Conservation (phyloP, 768 basidiomycete species). For the Hebeloma cylindrosporum region DNA sequence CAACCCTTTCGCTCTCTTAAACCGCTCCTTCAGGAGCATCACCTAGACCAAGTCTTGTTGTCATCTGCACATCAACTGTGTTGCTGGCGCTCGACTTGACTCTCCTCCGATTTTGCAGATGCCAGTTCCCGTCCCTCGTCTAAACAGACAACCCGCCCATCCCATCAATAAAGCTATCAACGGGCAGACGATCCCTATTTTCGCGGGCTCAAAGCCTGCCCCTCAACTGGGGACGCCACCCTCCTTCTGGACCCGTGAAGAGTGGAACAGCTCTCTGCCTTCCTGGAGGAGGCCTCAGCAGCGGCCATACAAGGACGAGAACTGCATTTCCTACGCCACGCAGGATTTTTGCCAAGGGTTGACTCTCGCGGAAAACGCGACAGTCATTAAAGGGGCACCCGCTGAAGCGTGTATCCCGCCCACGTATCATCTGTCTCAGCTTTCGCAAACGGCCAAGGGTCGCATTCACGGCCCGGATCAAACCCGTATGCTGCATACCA, state of each 20-base stretch:
- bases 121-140: slow-evolving; percentile 81
- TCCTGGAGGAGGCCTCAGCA: slow-evolving; percentile 71
- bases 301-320: slow-evolving; percentile 66
- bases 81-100: slow-evolving; percentile 43
- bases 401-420: slow-evolving; percentile 87
- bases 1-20: slow-evolving; percentile 32
- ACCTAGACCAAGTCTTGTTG: slow-evolving; percentile 40
- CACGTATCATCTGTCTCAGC: slow-evolving; percentile 39
- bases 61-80: slow-evolving; percentile 43
- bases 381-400: slow-evolving; percentile 82
- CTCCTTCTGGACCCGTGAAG: slow-evolving; percentile 64
- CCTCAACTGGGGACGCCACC: slow-evolving; percentile 63
- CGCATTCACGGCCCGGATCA: slow-evolving; percentile 24
- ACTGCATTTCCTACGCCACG: slow-evolving; percentile 24
- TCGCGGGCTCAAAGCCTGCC: slow-evolving; percentile 59
- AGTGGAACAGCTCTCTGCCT: slow-evolving; percentile 72
- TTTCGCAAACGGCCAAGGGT: slow-evolving; percentile 12
- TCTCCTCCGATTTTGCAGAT: slow-evolving; percentile 57
- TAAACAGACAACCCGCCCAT: slow-evolving; percentile 58
- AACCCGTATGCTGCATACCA: slow-evolving; percentile 19
- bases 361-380: slow-evolving; percentile 72
- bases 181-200: slow-evolving; percentile 44
- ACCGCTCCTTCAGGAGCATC: slow-evolving; percentile 41
- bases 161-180: slow-evolving; percentile 61
- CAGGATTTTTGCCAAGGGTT: slow-evolving; percentile 77